Base-by-base conservation (phyloP, 2,329 filamentous ascomycete species). In the Cyphellophora attinorum region DNA sequence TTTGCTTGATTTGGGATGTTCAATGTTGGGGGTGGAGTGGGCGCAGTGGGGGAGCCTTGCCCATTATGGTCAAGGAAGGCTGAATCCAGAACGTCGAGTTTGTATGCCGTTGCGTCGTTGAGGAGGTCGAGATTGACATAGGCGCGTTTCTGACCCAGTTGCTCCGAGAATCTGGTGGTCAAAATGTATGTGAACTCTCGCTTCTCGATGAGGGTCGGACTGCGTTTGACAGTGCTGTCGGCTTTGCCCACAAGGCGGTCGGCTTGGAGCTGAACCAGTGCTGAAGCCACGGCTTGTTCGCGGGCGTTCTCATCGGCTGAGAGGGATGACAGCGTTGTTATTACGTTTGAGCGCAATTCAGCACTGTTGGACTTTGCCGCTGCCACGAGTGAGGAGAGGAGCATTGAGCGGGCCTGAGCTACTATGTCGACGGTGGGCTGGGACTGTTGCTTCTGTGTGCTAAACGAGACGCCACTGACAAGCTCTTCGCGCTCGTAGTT, bases 51-150 rank as follows among this genome's bases (percentile, higher is more conserved):
- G n/a, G n/a, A n/a, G n/a, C n/a, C n/a, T n/a, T n/a, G n/a, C n/a
- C n/a, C n/a, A n/a, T n/a, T n/a, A n/a, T n/a, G n/a, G n/a, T n/a
- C n/a, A n/a, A n/a, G n/a, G 19, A 70, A 53, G 4, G 53, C 51
- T 0, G 47, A 38, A 39, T 70, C 66, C 11, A 70, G 51, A 6
- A 56, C 47, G 0, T 53, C 44, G 3, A 48, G 46, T 41, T 70
- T 70, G 55, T 62, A 68, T 5, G 45, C 39, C 3, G 53, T 44
- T 1, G 65, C 65, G 6, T 53, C 51, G 12, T 52, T 56, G 15
- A 68, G 51, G 33, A 65, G 59, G 0, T 47, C 47, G 11, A 52
- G 42, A 33, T 62, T 59, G 28, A 67, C 54, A n/a, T n/a, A n/a
- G 5, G 53, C 48, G 8, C 62, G 57, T 27, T 54, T 55, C 28